Base-by-base conservation (phyloP, 1,284 basidiomycete genomes). In the Rhizoctonia solani region DNA sequence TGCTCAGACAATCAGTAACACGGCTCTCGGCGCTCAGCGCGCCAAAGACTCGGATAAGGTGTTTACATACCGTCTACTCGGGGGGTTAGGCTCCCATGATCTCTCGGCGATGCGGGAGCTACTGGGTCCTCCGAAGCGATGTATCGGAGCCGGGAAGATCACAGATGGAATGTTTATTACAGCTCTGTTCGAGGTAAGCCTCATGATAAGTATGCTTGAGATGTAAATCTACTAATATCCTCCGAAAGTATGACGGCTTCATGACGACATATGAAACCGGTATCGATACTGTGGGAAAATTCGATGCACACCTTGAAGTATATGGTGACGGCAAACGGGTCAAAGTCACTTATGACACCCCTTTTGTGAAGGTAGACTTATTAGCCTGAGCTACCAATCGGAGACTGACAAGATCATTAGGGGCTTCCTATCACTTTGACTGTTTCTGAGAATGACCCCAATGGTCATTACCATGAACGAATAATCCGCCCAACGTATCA, bases 271-370 rank as follows among this genome's bases (percentile, higher is more conserved):
- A 71, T 39, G 69, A 77, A 74, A 76, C 75, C 61, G 76, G 73
- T 0, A 77, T 79, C 25, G 78, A 79, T 69, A 53, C 76, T 9
- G 78, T 80, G 1, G 75, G 74, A 13, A 68, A 76, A 1, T 80
- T 81, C 68, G 79, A 81, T 61, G 76, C 78, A 1, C 76, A 77
- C 63, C 75, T 80, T 68, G 80, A 81, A 69, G 76, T 80, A 9
- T 76, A 76, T 65, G 77, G 76, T 8, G 73, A 74, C 29, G 74
- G 77, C 41, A 75, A 77, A 52, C 70, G 78, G 6, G 71, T 80
- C 58, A 76, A 77, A 55, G 75, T 81, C 32, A 72, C 74, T 14
- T 79, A 77, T 68, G 77, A 79, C 67, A 77, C 77, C 75, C 77
- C 59, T 72, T 75, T 72, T 39, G 27, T 46, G 23, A 65, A 46